phyloP scores from a whole-genome alignment of 2,329 filamentous ascomycete genomes.

The Sporothrix mexicana region DNA sequence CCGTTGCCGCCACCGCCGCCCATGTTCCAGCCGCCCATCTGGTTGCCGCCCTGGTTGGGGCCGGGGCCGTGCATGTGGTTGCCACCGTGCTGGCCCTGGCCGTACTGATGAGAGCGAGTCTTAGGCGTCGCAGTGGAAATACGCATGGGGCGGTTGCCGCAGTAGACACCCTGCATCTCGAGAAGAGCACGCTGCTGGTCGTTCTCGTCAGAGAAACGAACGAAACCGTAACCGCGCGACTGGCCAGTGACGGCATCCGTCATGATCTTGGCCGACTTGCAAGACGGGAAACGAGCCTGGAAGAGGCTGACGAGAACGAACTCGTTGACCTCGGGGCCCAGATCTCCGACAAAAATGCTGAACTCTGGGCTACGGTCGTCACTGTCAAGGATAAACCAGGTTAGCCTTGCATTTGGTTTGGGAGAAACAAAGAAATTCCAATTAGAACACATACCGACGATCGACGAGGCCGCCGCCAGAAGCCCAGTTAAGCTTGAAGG shows the following conservation, averaged over 20 bases:
- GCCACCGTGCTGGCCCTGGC: slow-evolving; percentile 46
- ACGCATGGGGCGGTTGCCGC: slow-evolving; percentile 97
- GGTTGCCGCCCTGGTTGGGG: slow-evolving; percentile 52
- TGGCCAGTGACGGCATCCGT: slow-evolving; percentile 97
- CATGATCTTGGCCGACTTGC: slow-evolving; percentile 99
- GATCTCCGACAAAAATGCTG: slow-evolving; percentile 96
- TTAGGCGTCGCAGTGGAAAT: slow-evolving; percentile 98
- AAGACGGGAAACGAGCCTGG: slow-evolving; percentile 93
- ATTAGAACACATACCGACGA: slow-evolving; percentile 69
- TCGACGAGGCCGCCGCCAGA: slow-evolving; percentile 95
- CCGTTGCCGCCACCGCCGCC: slow-evolving; percentile 38
- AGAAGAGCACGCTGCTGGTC: slow-evolving; percentile 95
- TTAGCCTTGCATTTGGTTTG: not conserved
- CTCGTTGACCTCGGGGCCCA: slow-evolving; percentile 98
- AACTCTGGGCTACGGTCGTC: slow-evolving; percentile 96
- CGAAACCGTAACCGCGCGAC: slow-evolving; percentile 97
- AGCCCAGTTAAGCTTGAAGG: slow-evolving; percentile 99
- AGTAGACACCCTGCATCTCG: slow-evolving; percentile 99
- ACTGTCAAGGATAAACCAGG: slow-evolving; percentile 52
- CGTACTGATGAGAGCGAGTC: slow-evolving; percentile 66
- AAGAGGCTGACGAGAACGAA: slow-evolving; percentile 97
- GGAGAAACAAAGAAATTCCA: not conserved
- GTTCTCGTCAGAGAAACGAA: slow-evolving; percentile 92
- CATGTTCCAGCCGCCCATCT: slow-evolving; percentile 47
- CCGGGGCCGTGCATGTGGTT: slow-evolving; percentile 50